A percentile compares a stretch with the other conserved stretches of the same genome.
phyloP scores from a whole-genome alignment of 768 basidiomycete genomes.

The Macrocybe gigantea region DNA sequence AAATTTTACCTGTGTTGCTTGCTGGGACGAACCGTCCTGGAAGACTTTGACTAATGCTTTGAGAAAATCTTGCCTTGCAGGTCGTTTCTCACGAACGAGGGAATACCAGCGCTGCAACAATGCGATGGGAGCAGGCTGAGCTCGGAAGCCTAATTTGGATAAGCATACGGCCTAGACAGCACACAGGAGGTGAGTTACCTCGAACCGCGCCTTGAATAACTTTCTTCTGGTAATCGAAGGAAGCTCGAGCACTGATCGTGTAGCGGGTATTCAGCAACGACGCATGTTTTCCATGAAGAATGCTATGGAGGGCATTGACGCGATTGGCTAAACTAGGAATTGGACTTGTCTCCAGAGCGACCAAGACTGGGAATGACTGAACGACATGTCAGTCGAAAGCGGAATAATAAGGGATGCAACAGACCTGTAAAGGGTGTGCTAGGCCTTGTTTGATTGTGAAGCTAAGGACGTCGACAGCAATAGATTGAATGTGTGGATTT shows the following conservation, averaged over 20 bases:
- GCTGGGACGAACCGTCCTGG: conserved; percentile 56
- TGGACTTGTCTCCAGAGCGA: conserved; percentile 89
- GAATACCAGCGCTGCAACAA: conserved; percentile 88
- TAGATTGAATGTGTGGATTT: conserved; percentile 63
- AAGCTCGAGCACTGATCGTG: conserved; percentile 69
- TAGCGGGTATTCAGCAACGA: conserved; percentile 86
- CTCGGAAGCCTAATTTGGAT: conserved; percentile 50
- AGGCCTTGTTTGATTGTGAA: conserved; percentile 95
- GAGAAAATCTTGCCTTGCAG: conserved; percentile 79
- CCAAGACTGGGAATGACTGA: conserved; percentile 86
- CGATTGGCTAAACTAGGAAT: conserved; percentile 54
- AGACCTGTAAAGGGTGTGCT: conserved; percentile 87
- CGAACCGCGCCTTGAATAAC: conserved; percentile 40
- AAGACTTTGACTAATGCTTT: conserved; percentile 79
- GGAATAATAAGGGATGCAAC: background rate
- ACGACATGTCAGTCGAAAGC: background rate
- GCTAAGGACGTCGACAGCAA: conserved; percentile 85
- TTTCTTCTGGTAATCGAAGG: conserved; percentile 79
- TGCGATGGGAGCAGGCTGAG: conserved; percentile 60
- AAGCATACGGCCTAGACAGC: background rate
- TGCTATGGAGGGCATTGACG: conserved; percentile 74
- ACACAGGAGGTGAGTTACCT: conserved; percentile 34
- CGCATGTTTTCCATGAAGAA: conserved; percentile 84
- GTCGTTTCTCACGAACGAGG: conserved; percentile 87
- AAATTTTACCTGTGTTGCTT: conserved; percentile 49